Conservation (phyloP, 352 stramenopile genomes). For the Pythium rishiriense region DNA sequence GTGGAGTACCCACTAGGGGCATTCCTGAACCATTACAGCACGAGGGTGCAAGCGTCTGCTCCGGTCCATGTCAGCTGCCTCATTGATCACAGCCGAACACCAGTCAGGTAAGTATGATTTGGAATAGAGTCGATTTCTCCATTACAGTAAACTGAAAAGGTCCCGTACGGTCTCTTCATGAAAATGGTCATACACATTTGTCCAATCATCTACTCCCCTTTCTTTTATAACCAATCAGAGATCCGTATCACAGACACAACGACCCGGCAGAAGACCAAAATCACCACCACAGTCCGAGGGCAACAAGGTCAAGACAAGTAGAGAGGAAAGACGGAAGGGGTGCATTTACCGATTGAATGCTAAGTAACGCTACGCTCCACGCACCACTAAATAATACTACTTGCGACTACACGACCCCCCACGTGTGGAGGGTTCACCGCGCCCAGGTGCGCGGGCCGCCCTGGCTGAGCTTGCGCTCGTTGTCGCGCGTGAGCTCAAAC, state of each 20-base stretch:
- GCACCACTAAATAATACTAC: background rate
- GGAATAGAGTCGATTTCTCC: background rate
- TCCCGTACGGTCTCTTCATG: conserved; percentile 7
- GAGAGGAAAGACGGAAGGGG: too few species aligned
- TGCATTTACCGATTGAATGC: background rate
- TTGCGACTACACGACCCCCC: too few species aligned
- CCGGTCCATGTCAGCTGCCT: conserved; percentile 86
- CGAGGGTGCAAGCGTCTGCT: conserved; percentile 80
- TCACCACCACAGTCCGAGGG: too few species aligned
- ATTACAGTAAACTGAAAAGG: background rate
- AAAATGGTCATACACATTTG: background rate
- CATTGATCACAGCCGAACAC: conserved; percentile 79
- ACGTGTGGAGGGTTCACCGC: background rate
- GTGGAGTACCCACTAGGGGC: conserved; percentile 28
- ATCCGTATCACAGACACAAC: too few species aligned
- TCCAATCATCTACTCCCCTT: too few species aligned
- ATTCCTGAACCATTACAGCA: conserved; percentile 73
- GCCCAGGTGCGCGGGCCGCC: background rate
- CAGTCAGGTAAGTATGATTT: conserved; percentile 86
- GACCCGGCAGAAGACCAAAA: too few species aligned
- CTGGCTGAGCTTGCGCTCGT: conserved; percentile 10
- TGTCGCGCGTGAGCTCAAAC: conserved; percentile 11
- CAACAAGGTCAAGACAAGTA: too few species aligned
- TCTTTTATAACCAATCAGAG: conserved; percentile 12
- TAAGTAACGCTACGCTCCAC: too few species aligned